Conservation (phyloP, 345 rosid species). For the Nasturtium officinale region DNA sequence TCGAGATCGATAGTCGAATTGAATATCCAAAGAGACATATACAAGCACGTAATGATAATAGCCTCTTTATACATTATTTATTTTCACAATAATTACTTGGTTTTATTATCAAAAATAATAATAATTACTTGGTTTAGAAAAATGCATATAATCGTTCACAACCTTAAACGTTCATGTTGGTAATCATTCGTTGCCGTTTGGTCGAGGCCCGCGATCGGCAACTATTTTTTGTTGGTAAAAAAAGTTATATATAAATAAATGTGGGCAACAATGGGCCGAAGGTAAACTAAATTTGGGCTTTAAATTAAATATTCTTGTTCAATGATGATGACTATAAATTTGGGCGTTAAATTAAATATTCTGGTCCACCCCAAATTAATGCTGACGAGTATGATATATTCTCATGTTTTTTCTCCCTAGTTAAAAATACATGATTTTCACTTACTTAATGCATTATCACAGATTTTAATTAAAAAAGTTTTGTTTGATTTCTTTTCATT, state of each 20-base stretch:
- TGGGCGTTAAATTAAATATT: slow-evolving; percentile 24
- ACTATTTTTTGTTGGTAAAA: too few relatives aligned
- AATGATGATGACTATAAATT: too few relatives aligned
- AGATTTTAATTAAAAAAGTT: not conserved
- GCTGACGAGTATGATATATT: not conserved
- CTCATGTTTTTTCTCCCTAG: not conserved
- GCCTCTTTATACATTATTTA: not conserved
- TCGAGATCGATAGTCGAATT: slow-evolving; percentile 36
- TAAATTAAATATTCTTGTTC: slow-evolving; percentile 3
- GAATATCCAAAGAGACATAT: slow-evolving; percentile 38
- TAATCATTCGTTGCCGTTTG: not conserved
- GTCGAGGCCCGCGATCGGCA: not conserved
- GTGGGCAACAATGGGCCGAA: not conserved
- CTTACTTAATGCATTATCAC: not conserved
- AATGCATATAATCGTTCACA: slow-evolving; percentile 1
- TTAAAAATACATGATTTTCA: not conserved
- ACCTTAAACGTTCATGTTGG: slow-evolving; percentile 1
- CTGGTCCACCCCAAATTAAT: not conserved
- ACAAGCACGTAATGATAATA: slow-evolving; percentile 40
- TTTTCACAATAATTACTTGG: slow-evolving; percentile 6
- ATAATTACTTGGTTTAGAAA: too few relatives aligned
- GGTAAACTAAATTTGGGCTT: not conserved
- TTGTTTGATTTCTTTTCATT: not conserved
- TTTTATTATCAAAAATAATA: too few relatives aligned
- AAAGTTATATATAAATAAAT: not conserved